Base-by-base conservation (phyloP, 495 filamentous ascomycete species). In the Aspergillus carlsbadensis region DNA sequence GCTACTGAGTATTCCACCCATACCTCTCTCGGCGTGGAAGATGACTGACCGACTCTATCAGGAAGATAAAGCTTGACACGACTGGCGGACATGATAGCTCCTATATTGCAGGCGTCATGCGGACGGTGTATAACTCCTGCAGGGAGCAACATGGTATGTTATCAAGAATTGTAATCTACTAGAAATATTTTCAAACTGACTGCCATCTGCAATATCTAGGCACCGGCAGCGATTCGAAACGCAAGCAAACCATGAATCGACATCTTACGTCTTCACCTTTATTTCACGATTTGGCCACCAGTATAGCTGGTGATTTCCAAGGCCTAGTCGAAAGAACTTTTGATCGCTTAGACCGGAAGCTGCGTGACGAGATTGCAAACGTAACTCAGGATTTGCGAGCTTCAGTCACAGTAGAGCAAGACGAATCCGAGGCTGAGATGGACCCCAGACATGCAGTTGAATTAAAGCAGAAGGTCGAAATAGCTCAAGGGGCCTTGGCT, bases 71-170 rank as follows among this genome's bases (percentile, higher is more conserved):
- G 14, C 10, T 34, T 10, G 60, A 68, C 43, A 54, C 60, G 13
- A 37, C 60, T 5, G 14, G 55, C 6, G 56, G 51, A 10, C 62
- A 65, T 11, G 44, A 24, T 48, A 65, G 63, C 21, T 66, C 68
- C 6, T 65, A 58, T 20, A 68, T 70, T 2, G 49, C 63, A 0
- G 49, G 35, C 1, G 40, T 65, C 20, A 70, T 70, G 65, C 56
- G 42, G 0, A 50, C 61, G 0, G 60, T 51, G 0, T 70, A 70
- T 48, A 53, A 39, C 13, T 17, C 11, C 14, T 64, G 58, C 26
- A 62, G 20, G 10, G 20, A 14, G 6, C 44, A 65, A 44, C 24
- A n/a, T 24, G 67, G 67, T 70, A 64, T 33, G 52, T 44, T 6
- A 34, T 52, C 33, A 39, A 46, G 8, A 41, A 42, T 18, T 41